Evolutionary conservation across 1,139 yeast genomes (phyloP).

Genomic region (Zygoascus sp.): DNA sequence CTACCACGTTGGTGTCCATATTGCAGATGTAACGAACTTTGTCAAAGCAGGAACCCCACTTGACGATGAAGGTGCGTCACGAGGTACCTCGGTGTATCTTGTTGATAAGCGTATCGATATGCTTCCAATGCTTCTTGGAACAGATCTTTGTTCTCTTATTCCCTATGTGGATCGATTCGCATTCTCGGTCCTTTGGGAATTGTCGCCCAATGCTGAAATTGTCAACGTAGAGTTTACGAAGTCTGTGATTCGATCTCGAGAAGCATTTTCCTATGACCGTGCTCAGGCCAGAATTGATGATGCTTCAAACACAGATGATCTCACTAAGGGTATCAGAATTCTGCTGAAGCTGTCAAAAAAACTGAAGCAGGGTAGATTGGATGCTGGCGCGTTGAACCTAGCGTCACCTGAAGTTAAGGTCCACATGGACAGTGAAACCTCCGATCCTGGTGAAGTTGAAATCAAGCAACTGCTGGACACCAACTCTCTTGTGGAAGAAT

Average conservation of each 20-base stretch:
- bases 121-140: slow-evolving; percentile 94
- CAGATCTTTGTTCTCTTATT: slow-evolving; percentile 89
- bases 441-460: slow-evolving; percentile 95
- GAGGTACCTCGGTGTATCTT: slow-evolving; percentile 95
- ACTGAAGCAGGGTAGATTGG: slow-evolving; percentile 77
- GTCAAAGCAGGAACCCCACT: slow-evolving; percentile 90
- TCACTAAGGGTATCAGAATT: slow-evolving; percentile 86
- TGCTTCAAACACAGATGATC: slow-evolving; percentile 65
- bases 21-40: slow-evolving; percentile 97
- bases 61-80: slow-evolving; percentile 92
- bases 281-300: slow-evolving; percentile 94
- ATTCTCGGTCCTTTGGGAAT: slow-evolving; percentile 93
- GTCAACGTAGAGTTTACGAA: slow-evolving; percentile 78
- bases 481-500: slow-evolving; percentile 94
- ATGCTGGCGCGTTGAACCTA: slow-evolving; percentile 92
- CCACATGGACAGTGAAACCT: slow-evolving; percentile 93
- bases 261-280: slow-evolving; percentile 90
- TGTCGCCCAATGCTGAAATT: slow-evolving; percentile 81
- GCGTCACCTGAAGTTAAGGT: slow-evolving; percentile 99
- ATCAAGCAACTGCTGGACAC: slow-evolving; percentile 84
- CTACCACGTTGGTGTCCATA: slow-evolving; percentile 96
- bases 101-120: slow-evolving; percentile 99
- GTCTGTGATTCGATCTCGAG: slow-evolving; percentile 84
- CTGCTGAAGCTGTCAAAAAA: slow-evolving; percentile 72
- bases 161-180: slow-evolving; percentile 97